Conservation (phyloP, 108 stramenopile genomes). For the Cyclotella cryptica region DNA sequence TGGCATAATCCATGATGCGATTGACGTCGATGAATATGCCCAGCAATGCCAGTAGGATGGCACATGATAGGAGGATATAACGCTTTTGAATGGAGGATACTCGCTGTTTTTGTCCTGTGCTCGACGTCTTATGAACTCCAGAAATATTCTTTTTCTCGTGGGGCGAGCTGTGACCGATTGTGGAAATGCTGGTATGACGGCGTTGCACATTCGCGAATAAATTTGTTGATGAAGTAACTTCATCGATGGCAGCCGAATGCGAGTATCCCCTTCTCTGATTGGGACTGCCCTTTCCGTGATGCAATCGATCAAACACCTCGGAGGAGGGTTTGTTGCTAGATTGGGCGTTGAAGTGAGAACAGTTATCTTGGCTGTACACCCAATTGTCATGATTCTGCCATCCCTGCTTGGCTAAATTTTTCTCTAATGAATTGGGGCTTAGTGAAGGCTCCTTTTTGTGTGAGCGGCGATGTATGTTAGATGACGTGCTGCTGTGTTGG, state of each 20-base stretch:
- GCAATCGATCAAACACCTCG: neutral
- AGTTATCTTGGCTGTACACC: constrained; percentile 17
- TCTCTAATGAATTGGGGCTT: constrained; percentile 9
- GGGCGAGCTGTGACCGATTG: neutral
- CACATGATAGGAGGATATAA: constrained; percentile 13
- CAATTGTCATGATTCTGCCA: constrained; percentile 21
- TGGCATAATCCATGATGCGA: constrained; percentile 17
- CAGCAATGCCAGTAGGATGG: constrained; percentile 15
- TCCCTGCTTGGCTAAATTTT: constrained; percentile 12
- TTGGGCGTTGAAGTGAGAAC: neutral
- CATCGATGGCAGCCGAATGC: neutral
- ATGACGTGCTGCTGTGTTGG: neutral
- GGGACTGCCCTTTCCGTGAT: neutral
- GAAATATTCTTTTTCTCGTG: neutral
- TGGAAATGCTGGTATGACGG: constrained; percentile 7
- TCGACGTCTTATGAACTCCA: neutral
- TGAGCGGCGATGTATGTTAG: neutral
- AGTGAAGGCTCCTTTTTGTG: neutral
- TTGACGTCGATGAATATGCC: constrained; percentile 29
- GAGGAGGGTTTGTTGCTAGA: neutral
- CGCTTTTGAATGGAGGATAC: constrained; percentile 12
- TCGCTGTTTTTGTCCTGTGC: neutral
- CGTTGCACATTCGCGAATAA: neutral
- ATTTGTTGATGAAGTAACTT: neutral
- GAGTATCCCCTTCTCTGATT: neutral